Base-by-base conservation (phyloP, 805 yeast species). In the Tetrapisispora arboricola region DNA sequence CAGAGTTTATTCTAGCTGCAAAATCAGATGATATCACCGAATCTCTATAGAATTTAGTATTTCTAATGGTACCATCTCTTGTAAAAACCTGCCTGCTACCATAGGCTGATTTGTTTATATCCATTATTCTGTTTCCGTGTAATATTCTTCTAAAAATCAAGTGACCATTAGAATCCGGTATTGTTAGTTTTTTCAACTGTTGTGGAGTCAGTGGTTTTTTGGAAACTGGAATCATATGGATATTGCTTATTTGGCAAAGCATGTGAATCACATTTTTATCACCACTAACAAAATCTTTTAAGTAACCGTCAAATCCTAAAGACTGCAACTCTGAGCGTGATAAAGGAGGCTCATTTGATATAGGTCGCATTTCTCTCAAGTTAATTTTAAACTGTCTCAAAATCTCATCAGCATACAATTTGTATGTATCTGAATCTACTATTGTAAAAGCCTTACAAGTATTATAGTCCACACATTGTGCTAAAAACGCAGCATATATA, bases 251-350 rank as follows among this genome's bases (percentile, higher is more conserved):
- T 45, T 74, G 78, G 47, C 82, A 76, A 25, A 88, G 67, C 86
- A 83, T 85, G 40, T 71, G 68, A 38, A 85, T 55, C 1, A 90
- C 94, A 9, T 73, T 72, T 6, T 59, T 53, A 1, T 95, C 95
- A 1, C 95, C 97, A 2, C 63, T 60, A 2, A 90, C 53, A 46
- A 75, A 75, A 50, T 92, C 96, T 2, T 72, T 60, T 20, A 87
- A 49, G 52, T 75, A 84, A 1, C 95, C 92, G 41, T 84, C 95
- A 58, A 92, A 87, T 0, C 95, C 95, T 18, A 66, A 58, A 0
- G 42, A 27, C 22, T 47, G 51, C 2, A 86, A 49, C 36, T 68
- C 54, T 8, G 65, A 65, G 2, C 43, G 45, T 40, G 66, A 40
- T 20, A 56, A 44, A 22, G 51, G 57, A 28, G 51, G 64, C 30